Evolutionary conservation across 1,284 basidiomycete species (phyloP).

Genomic region (Malassezia obtusa): DNA sequence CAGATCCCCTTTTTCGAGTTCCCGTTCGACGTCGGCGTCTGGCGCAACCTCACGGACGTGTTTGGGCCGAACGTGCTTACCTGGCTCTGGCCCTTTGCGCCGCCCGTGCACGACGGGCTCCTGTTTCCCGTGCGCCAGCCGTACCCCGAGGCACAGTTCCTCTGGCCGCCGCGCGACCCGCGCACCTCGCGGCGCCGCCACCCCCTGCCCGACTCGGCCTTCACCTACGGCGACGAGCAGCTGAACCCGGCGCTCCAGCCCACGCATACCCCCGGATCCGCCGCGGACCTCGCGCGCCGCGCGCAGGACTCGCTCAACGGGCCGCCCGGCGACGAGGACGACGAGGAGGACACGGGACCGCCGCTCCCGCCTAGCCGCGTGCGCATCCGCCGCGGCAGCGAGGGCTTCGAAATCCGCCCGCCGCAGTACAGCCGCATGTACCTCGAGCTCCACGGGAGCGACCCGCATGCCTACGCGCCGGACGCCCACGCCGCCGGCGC

Average conservation of each 20-base stretch:
- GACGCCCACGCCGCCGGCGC: not conserved
- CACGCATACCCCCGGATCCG: not conserved
- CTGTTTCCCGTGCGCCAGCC: constrained; percentile 56
- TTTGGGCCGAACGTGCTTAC: constrained; percentile 63
- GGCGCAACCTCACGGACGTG: constrained; percentile 64
- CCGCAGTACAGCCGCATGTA: constrained; percentile 16
- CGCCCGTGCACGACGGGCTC: constrained; percentile 61
- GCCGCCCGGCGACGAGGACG: not conserved
- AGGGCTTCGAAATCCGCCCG: constrained; percentile 22
- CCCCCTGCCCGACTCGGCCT: not conserved
- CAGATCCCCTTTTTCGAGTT: constrained; percentile 75
- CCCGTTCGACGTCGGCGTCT: constrained; percentile 71
- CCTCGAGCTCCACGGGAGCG: not conserved
- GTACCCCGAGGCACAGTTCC: constrained; percentile 56
- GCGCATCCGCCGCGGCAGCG: constrained; percentile 22
- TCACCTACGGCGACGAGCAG: constrained; percentile 13
- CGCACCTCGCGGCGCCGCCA: not conserved
- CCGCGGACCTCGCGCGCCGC: not conserved
- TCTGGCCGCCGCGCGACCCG: constrained; percentile 31
- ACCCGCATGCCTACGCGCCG: not conserved
- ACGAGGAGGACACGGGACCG: not conserved
- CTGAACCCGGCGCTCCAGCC: constrained; percentile 5
- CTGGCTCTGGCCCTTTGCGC: constrained; percentile 68
- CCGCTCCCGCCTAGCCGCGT: not conserved
- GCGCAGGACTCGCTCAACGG: not conserved